Evolutionary conservation across 1,139 yeast genomes (phyloP), one percentile per base, ranked within the genome.

Genomic region (Eremothecium cymbalariae): DNA sequence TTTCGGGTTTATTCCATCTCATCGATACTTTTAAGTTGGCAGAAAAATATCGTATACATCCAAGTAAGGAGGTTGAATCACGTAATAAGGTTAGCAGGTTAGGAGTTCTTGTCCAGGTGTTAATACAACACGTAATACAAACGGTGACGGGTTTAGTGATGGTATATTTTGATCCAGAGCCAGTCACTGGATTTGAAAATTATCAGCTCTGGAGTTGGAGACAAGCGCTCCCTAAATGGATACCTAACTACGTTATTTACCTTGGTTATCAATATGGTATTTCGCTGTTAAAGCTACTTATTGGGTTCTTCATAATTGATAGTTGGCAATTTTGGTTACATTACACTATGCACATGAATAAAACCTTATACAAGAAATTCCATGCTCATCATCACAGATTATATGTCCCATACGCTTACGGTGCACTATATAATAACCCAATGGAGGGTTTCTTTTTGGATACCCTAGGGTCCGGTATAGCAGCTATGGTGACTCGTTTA

Each of bases 271-370:
- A 67, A 60, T 78, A 72, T 51, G 85, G 76, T 28, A 61, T 73
- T 53, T 75, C 95, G 1, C 34, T 64, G 1, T 24, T 73, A 8
- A 77, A 77, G 46, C 60, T 86, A 25, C 33, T 63, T 8, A 34
- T 69, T 25, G 95, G 94, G 2, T 78, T 85, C 51, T 57, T 74
- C 34, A 65, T 90, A 43, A 72, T 90, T 50, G 98, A 90, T 59
- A 70, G 94, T 4, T 90, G 98, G 98, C 98, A 90, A 62, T 86
- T 83, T 60, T 75, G 77, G 68, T 67, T 86, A 44, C 98, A 90
- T 58, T 72, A 95, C 44, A 57, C 70, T 45, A 88, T 90, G 97
- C 98, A 90, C 57, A 56, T 70, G 55, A 84, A 83, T 68, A 77
- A 77, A 55, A 64, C 68, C 40, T 64, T 88, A 34, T 90, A 90